phyloP scores from a whole-genome alignment of 805 yeast genomes.

The Candida nemodendra region DNA sequence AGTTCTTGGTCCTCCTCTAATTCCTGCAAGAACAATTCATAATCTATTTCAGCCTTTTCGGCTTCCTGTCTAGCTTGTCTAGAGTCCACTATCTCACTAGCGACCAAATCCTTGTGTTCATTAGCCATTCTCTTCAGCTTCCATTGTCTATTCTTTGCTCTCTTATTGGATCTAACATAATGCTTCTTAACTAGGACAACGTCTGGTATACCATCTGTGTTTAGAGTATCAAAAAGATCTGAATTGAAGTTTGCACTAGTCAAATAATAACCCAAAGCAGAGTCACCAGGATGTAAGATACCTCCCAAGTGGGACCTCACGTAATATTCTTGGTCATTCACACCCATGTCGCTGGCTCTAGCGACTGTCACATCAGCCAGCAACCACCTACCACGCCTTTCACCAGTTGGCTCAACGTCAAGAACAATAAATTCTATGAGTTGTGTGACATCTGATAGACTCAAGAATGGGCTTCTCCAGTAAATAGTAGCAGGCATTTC shows the following conservation, averaged over 20 bases:
- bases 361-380: slow-evolving; percentile 90
- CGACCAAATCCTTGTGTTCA: slow-evolving; percentile 87
- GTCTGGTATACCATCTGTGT: slow-evolving; percentile 69
- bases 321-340: slow-evolving; percentile 77
- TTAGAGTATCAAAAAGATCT: slow-evolving; percentile 73
- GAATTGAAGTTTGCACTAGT: slow-evolving; percentile 86
- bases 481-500: slow-evolving; percentile 69
- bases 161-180: slow-evolving; percentile 76
- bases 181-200: slow-evolving; percentile 86
- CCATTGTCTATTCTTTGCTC: slow-evolving; percentile 80
- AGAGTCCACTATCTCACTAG: slow-evolving; percentile 48
- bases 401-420: slow-evolving; percentile 92
- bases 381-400: slow-evolving; percentile 69
- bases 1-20: slow-evolving; percentile 95
- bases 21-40: slow-evolving; percentile 93
- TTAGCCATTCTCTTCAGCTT: slow-evolving; percentile 96
- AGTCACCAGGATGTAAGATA: slow-evolving; percentile 93
- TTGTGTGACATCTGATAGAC: slow-evolving; percentile 74
- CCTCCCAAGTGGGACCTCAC: slow-evolving; percentile 93
- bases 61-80: slow-evolving; percentile 84
- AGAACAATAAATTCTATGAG: slow-evolving; percentile 84
- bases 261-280: slow-evolving; percentile 87
- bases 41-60: slow-evolving; percentile 91
- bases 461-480: slow-evolving; percentile 79
- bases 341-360: slow-evolving; percentile 85